phyloP scores from a whole-genome alignment of 2,329 filamentous ascomycete species.

The Trichoderma sp. region DNA sequence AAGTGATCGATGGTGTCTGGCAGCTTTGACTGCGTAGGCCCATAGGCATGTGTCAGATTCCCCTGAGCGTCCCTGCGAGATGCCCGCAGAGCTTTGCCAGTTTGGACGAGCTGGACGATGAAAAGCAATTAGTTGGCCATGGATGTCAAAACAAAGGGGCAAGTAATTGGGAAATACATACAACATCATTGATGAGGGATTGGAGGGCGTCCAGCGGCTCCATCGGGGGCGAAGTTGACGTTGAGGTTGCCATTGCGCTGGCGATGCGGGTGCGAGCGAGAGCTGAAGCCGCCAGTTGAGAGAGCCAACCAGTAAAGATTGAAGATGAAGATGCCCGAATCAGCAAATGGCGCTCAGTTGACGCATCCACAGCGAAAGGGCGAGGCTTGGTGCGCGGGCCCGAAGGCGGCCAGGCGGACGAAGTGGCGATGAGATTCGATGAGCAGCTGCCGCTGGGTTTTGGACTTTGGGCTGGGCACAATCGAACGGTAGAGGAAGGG shows the following conservation, averaged over 20 bases:
- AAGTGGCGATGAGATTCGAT: neutral
- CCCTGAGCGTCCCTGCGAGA: slow-evolving; percentile 46
- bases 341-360: neutral
- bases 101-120: slow-evolving; percentile 51
- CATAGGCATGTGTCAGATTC: slow-evolving; percentile 33
- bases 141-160: neutral
- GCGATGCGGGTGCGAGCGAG: neutral
- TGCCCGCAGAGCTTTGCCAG: slow-evolving; percentile 53
- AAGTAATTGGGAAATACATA: slow-evolving; percentile 33
- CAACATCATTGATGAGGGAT: slow-evolving; percentile 53
- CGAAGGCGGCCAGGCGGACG: neutral
- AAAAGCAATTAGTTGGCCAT: slow-evolving; percentile 13
- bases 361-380: neutral
- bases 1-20: slow-evolving; percentile 47
- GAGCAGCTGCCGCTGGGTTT: neutral
- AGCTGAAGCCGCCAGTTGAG: neutral
- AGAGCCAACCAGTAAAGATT: neutral
- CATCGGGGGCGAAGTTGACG: neutral
- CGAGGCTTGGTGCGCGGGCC: neutral
- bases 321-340: neutral
- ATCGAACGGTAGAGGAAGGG: neutral
- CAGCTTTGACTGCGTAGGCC: slow-evolving; percentile 41
- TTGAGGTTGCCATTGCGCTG: neutral
- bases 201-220: slow-evolving; percentile 49
- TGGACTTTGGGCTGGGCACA: neutral